Evolutionary conservation across 495 filamentous ascomycete species (phyloP), one percentile per base, ranked within the genome.

Genomic region (Lasiosphaeris hirsuta): DNA sequence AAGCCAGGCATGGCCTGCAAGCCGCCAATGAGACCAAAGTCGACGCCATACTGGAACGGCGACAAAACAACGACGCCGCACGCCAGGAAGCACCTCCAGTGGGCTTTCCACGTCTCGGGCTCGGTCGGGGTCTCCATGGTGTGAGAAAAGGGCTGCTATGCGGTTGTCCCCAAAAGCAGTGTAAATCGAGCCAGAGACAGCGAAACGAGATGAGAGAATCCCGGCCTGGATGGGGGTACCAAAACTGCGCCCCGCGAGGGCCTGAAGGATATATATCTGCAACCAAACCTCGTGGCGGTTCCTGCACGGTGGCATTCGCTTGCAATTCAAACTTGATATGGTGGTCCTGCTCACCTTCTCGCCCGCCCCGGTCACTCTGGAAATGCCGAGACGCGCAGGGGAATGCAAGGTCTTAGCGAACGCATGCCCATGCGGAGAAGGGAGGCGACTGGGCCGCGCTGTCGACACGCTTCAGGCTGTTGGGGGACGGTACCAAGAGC

Each of bases 1-100:
- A 85, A 86, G n/a, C 82, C 81, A 36, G 73, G 54, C 83, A 85
- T 86, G 52, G 82, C 83, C 60, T 85, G 83, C 13, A 86, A 69
- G 54, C 82, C 81, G 9, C 81, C 82, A 46, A 86, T 81, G 49
- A 84, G 70, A 11, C 81, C 82, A 61, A 84, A 86, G 56, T 86
- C 83, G 44, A 85, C 64, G 9, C 83, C 82, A 74, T 85, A 86
- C 62, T 85, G 83, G 60, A 86, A 86, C 0, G 82, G 79, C 43
- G 65, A 76, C 53, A 79, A 78, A 40, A 75, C 77, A 60, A 77
- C 76, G 19, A 76, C 72, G 51, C 69, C 74, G 62, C 73, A 77
- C 46, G 73, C 75, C n/a, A 70, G 13, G 54, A 77, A 66, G 15
- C 67, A 70, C 56, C 66, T 70, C 70, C 72, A 71, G 55, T 77